These are phyloP conservation scores for Solanum appendiculatum DNA, from an alignment of 257 asterid species.

Conservation along the genomic window DNA sequence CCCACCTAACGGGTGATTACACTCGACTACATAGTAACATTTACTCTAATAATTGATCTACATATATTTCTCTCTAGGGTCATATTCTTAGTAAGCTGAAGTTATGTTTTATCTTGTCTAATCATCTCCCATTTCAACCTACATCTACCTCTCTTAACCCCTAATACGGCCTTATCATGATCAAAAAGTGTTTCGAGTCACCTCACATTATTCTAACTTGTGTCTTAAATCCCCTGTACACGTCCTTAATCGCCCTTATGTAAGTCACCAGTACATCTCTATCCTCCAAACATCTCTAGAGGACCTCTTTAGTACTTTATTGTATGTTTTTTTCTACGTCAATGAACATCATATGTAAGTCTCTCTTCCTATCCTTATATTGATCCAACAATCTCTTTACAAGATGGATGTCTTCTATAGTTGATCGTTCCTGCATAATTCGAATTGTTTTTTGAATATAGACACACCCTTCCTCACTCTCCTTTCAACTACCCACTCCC, in stretches of 20 bases:
- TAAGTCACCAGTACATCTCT: neutral
- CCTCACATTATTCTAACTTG: too few relatives aligned
- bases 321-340: too few relatives aligned
- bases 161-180: neutral
- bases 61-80: too few relatives aligned
- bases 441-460: too few relatives aligned
- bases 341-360: too few relatives aligned
- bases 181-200: neutral
- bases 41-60: too few relatives aligned
- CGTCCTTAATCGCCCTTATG: neutral
- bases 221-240: neutral
- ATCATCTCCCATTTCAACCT: neutral
- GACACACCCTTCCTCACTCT: neutral
- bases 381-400: neutral
- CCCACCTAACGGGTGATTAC: neutral
- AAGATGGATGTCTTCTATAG: neutral
- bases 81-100: neutral
- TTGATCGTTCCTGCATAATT: neutral
- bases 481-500: neutral
- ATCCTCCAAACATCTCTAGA: neutral
- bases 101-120: neutral
- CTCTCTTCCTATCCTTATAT: neutral
- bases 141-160: neutral
- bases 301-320: neutral
- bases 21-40: neutral